Percentiles rank a stretch among this genome's conserved stretches.
phyloP scores from a whole-genome alignment of 2,329 filamentous ascomycete genomes.

The Monosporascus sp. region DNA sequence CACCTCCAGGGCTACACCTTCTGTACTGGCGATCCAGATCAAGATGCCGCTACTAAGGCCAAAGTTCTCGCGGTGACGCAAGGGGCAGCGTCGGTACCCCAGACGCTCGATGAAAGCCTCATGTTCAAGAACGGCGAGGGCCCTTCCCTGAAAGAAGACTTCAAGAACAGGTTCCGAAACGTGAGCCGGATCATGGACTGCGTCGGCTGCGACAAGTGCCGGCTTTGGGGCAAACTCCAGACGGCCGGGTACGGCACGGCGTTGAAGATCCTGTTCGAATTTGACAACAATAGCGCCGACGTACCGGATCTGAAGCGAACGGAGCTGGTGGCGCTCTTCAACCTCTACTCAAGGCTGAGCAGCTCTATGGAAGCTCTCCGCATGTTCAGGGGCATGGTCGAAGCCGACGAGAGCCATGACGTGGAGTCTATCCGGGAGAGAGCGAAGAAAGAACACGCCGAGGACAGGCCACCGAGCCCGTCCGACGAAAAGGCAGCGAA shows the following conservation, averaged over 20 bases:
- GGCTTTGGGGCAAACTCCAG: conserved; percentile 96
- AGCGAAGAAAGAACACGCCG: conserved; percentile 39
- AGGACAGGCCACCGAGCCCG: conserved; percentile 19
- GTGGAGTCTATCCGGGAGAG: conserved; percentile 27
- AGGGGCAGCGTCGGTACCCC: conserved; percentile 60
- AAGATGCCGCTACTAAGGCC: conserved; percentile 73
- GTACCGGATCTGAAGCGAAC: conserved; percentile 73
- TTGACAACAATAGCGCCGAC: conserved; percentile 62
- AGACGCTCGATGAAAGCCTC: conserved; percentile 89
- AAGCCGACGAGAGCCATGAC: conserved; percentile 20
- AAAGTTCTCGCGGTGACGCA: conserved; percentile 75
- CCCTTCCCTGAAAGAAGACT: conserved; percentile 86
- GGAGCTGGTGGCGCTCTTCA: conserved; percentile 89
- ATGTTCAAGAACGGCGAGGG: conserved; percentile 84
- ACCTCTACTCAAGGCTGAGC: conserved; percentile 84
- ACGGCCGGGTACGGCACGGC: conserved; percentile 92
- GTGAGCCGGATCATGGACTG: conserved; percentile 97
- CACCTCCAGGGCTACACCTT: conserved; percentile 92
- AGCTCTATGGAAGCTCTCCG: conserved; percentile 71
- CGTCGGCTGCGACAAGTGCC: conserved; percentile 96
- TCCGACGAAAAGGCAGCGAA: conserved; percentile 10
- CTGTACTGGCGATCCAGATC: conserved; percentile 76
- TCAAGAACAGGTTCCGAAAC: conserved; percentile 94
- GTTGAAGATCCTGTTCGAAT: conserved; percentile 93
- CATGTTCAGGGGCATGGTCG: conserved; percentile 58